Percentiles rank a stretch among this genome's conserved stretches.
phyloP scores from a whole-genome alignment of 176 grass and related monocot species.

The Aechmea fasciata region DNA sequence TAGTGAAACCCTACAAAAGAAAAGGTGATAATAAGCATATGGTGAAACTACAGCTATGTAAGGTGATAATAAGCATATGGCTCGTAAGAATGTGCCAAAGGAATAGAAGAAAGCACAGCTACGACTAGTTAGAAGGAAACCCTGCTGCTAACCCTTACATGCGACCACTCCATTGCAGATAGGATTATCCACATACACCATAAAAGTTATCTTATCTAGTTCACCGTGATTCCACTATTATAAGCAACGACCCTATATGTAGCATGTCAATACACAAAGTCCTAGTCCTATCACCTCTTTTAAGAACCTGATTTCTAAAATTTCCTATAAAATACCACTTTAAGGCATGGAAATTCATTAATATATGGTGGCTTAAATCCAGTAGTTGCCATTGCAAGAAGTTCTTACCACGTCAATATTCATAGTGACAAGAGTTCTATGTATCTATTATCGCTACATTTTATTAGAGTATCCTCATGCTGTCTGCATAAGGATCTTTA shows the following conservation, averaged over 20 bases:
- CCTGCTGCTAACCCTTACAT: neutral
- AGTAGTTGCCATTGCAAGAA: too few relatives aligned
- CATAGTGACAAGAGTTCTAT: too few relatives aligned
- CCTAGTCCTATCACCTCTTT: neutral
- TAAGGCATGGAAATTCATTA: too few relatives aligned
- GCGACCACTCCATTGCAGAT: neutral
- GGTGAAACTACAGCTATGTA: neutral
- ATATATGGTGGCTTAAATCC: too few relatives aligned
- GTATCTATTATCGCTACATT: too few relatives aligned
- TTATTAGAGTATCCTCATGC: too few relatives aligned
- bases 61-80: constrained; percentile 14
- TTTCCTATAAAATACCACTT: neutral
- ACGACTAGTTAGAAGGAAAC: neutral
- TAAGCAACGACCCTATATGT: neutral
- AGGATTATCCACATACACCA: neutral
- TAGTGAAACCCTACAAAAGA: constrained; percentile 59
- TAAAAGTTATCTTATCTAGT: neutral
- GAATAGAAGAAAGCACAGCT: neutral
- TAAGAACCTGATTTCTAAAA: neutral
- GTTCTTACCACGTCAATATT: too few relatives aligned
- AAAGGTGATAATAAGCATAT: constrained; percentile 15
- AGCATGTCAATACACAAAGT: neutral
- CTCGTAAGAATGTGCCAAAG: neutral
- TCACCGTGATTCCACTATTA: neutral
- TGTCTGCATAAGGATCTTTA: too few relatives aligned